Evolutionary conservation across 345 rosid genomes (phyloP), one percentile per base, ranked within the genome.

Genomic region (Eucalyptus globulus): DNA sequence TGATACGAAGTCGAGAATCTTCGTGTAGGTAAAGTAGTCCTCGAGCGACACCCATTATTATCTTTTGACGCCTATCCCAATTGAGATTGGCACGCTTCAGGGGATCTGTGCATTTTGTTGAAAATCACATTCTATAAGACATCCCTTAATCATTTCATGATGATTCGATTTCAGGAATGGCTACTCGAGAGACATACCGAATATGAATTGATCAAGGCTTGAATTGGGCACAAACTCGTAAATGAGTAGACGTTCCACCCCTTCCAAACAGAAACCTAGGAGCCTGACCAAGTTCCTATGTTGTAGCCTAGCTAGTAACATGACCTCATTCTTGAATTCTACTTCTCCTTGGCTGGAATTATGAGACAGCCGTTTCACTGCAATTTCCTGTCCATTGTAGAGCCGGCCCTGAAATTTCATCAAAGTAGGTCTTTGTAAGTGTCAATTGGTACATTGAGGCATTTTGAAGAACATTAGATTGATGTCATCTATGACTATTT

Each of bases 11-110:
- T 6, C 92, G 88, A 62, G 94, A 94, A 22, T 94, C 93, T 44
- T 94, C 93, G 1, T 95, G 95, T 72, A 95, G 93, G 89, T 94
- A 95, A 10, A 93, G 89, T 44, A 95, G 53, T 3, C 96, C 95
- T 50, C 91, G 76, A 24, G 94, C 93, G 9, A 94, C 91, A 45
- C 94, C 95, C 37, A 58, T 88, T 2, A 95, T 90, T 12, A 95
- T 93, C 45, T 92, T 90, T 87, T 92, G 88, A 11, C 92, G 90
- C n/a, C 5, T 92, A 69, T 89, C 90, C 94, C 94, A 92, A 6
- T 91, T 88, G 50, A 94, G 53, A 14, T 34, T 11, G 9, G 5
- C 49, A 11, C 89, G 80, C 87, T 90, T 93, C 3, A 13, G 15
- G 11, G 90, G 88, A 91, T 93, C 93, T 93, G 7, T 17, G 60